Base-by-base conservation (phyloP, 495 filamentous ascomycete genomes). In the Aspergillus coremiiformis region DNA sequence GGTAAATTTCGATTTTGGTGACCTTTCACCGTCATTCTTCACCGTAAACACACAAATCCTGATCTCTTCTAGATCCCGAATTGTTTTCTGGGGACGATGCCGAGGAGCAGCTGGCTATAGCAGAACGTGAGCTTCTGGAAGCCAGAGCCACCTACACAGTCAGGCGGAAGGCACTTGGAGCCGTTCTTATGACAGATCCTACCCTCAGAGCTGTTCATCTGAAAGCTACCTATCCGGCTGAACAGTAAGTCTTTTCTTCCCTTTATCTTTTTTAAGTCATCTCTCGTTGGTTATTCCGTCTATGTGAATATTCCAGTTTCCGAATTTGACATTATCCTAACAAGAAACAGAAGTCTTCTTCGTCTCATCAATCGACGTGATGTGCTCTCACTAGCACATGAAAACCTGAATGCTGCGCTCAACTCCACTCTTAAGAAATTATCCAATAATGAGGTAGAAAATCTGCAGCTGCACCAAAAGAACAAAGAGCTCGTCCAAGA, bases 121-220 rank as follows among this genome's bases (percentile, higher is more conserved):
- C 83, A 2, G 82, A 88, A 60, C 75, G 77, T 41, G 82, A 82
- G 47, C 76, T 87, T 27, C 67, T 89, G 20, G 80, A 87, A 56
- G 80, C 86, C 37, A 80, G 83, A 61, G 82, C 85, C 42, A 71
- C 73, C 39, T 86, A 89, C 61, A 73, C 77, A 27, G 71, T 90
- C 49, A 80, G 79, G 49, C 81, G 81, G 57, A 80, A 78, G 54
- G 78, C 87, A n/a, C 67, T 85, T 11, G 78, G 81, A 44, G 82
- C 73, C 45, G 79, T 86, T 22, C 66, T 91, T 52, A 78, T 79
- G 55, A 80, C 82, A 20, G 84, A 87, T 59, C 87, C 88, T 9
- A 83, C 83, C 43, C 68, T 94, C 46, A 89, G 87, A 60, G 84
- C 88, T 1, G 78, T 90, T 46, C 86, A 91, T 62, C 69, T 81